A percentile compares a stretch with the other conserved stretches of the same genome.
phyloP scores from a whole-genome alignment of 129 eudicot species.

The Daucus carota region DH1_v3.0 NC_030389.2:45638001-45638500 shows the following conservation, averaged over 20 bases:
- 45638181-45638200: conserved; percentile 42
- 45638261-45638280: background rate
- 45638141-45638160: conserved; percentile 6
- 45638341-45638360: conserved; percentile 42
- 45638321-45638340: background rate
- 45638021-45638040: conserved; percentile 31
- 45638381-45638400: conserved; percentile 45
- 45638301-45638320: background rate
- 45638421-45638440: conserved; percentile 32
- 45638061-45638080: conserved; percentile 36
- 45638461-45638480: background rate
- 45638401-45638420: conserved; percentile 32
- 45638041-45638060: conserved; percentile 44
- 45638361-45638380: conserved; percentile 43
- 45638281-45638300: background rate
- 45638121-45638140: background rate
- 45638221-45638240: background rate
- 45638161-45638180: conserved; percentile 47
- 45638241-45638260: background rate
- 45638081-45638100: background rate
- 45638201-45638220: conserved; percentile 34
- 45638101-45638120: background rate
- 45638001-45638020: conserved; percentile 42
- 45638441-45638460: background rate
- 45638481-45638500: background rate